These are phyloP conservation scores for Hymenoscyphus infarciens DNA, from an alignment of 2,329 filamentous ascomycete genomes.

Conservation along the genomic window DNA sequence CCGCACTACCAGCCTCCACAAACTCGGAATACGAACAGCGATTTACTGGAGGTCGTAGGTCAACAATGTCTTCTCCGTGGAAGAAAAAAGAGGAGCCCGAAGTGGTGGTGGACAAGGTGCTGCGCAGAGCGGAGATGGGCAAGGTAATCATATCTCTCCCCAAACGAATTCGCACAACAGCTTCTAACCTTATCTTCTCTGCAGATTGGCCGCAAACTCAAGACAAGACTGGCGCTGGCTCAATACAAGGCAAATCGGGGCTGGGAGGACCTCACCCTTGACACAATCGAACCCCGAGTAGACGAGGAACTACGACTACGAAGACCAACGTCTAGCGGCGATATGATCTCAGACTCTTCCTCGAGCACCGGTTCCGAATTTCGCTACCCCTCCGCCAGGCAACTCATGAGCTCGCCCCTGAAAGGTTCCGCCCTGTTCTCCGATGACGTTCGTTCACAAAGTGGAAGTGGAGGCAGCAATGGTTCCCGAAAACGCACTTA, in stretches of 20 bases:
- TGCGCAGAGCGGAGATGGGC: slow-evolving; percentile 71
- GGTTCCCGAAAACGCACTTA: slow-evolving; percentile 64
- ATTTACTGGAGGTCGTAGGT: slow-evolving; percentile 1
- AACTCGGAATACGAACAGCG: background rate
- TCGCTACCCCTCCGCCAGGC: slow-evolving; percentile 57
- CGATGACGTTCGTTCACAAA: slow-evolving; percentile 65
- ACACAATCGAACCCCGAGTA: slow-evolving; percentile 79
- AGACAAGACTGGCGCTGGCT: slow-evolving; percentile 90
- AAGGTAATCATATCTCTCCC: slow-evolving; percentile 50
- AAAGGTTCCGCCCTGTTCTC: slow-evolving; percentile 75
- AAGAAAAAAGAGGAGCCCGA: slow-evolving; percentile 58
- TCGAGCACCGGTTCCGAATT: slow-evolving; percentile 73
- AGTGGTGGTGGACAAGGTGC: slow-evolving; percentile 63
- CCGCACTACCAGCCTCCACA: background rate
- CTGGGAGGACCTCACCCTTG: slow-evolving; percentile 85
- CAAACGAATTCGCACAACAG: slow-evolving; percentile 23
- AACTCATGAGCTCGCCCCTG: slow-evolving; percentile 75
- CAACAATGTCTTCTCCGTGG: slow-evolving; percentile 55
- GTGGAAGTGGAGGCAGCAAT: slow-evolving; percentile 58
- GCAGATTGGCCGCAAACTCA: slow-evolving; percentile 87
- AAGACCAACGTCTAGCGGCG: slow-evolving; percentile 60
- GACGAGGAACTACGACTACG: slow-evolving; percentile 70
- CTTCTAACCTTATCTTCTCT: slow-evolving; percentile 24
- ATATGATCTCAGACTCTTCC: slow-evolving; percentile 81
- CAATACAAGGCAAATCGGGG: slow-evolving; percentile 97